Evolutionary conservation across 1,139 yeast species (phyloP), one percentile per base, ranked within the genome.

Genomic region (Saccharomyces hybrid): DNA sequence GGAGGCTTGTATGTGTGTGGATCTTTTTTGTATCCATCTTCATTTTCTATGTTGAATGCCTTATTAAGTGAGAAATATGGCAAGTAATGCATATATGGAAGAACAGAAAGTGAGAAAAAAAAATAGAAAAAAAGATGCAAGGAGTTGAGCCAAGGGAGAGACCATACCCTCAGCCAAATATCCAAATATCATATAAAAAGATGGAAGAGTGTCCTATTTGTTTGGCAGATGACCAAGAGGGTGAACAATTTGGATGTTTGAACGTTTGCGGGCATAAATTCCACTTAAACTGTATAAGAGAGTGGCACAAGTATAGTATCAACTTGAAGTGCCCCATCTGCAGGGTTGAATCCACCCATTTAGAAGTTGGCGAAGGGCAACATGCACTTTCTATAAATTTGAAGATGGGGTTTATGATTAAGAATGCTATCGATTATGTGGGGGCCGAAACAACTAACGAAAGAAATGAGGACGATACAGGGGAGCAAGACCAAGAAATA

Each of bases 191-290:
- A 8, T 34, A 34, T 7, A 49, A 23, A 34, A 9, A 34, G 7
- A 77, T 75, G 49, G 73, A 77, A 54, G 69, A 58, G 46, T 65
- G 68, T 41, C 60, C 68, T 8, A 65, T 66, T 16, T 62, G 69
- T 46, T 59, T 66, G 23, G 69, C 64, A 9, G 64, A 59, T 16
- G 60, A n/a, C n/a, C 47, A 64, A 46, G 61, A 59, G 31, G 46
- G 50, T 13, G 66, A 63, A 23, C 55, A 56, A 5, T 53, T 60
- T 13, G 61, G 65, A 2, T 56, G 57, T 25, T 51, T 66, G 42
- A 42, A 55, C 14, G 69, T 68, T 1, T 68, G 71, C 49, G 52
- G 58, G 25, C 71, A 68, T 55, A 55, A 49, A 34, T 68, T 60
- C 49, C 71, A 68, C 53, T 29, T 57, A 13, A 55, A 59, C 11